These are phyloP conservation scores for Leucogyrophana mollusca DNA, from an alignment of 768 basidiomycete genomes.

Conservation along the genomic window DNA sequence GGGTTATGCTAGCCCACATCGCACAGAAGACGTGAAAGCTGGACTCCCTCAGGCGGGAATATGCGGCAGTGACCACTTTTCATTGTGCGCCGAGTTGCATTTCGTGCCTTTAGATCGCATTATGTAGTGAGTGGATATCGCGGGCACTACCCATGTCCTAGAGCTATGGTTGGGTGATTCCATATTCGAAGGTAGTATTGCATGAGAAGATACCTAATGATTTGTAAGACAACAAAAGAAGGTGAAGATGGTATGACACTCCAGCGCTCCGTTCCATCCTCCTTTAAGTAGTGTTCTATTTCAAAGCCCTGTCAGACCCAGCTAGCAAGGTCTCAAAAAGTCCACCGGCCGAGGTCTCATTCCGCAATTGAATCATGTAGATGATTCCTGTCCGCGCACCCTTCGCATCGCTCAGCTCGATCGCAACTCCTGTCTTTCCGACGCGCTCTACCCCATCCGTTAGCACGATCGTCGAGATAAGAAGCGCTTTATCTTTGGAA, in stretches of 20 bases:
- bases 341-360: constrained; percentile 81
- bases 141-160: constrained; percentile 1
- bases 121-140: too few relatives aligned
- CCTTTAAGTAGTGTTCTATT: constrained; percentile 8
- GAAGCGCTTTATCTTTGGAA: constrained; percentile 65
- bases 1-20: constrained; percentile 63
- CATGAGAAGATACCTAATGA: too few relatives aligned
- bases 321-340: constrained; percentile 85
- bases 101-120: neutral
- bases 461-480: constrained; percentile 95
- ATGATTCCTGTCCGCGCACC: constrained; percentile 92
- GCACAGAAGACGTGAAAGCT: constrained; percentile 52
- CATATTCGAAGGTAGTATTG: too few relatives aligned
- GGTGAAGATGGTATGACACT: constrained; percentile 7
- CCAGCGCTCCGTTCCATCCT: too few relatives aligned
- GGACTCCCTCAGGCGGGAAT: constrained; percentile 81
- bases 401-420: constrained; percentile 83
- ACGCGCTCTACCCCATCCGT: constrained; percentile 97
- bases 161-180: too few relatives aligned
- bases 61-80: constrained; percentile 86
- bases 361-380: constrained; percentile 96
- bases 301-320: constrained; percentile 73
- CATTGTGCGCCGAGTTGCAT: constrained; percentile 64
- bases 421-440: constrained; percentile 97
- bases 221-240: constrained; percentile 2